These are phyloP conservation scores for Penicillium bialowiezense DNA, from an alignment of 495 filamentous ascomycete genomes.

Conservation along the genomic window DNA sequence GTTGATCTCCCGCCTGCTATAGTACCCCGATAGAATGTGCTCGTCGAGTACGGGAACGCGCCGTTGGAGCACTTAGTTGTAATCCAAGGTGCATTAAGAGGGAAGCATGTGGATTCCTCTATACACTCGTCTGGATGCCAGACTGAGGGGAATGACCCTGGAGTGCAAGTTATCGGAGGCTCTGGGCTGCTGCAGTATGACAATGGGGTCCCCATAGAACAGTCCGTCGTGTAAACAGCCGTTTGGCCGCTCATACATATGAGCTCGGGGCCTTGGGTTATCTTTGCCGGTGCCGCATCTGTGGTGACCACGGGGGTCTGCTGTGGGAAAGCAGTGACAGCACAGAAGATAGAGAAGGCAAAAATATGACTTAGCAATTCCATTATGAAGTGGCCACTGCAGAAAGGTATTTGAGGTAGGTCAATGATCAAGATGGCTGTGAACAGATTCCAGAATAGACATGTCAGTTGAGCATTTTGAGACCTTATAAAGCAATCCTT, in stretches of 20 bases:
- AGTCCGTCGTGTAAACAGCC: slow-evolving; percentile 26
- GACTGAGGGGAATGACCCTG: slow-evolving; percentile 24
- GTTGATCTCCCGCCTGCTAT: slow-evolving; percentile 19
- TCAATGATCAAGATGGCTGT: no score
- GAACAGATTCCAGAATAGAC: no score
- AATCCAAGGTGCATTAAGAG: slow-evolving; percentile 23
- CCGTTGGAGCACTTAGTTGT: slow-evolving; percentile 28
- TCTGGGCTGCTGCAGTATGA: slow-evolving; percentile 19
- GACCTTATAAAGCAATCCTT: no score
- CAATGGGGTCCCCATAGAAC: slow-evolving; percentile 23
- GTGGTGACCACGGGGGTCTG: slow-evolving; percentile 1
- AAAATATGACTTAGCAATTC: no score
- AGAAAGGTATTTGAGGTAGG: no score
- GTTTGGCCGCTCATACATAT: slow-evolving; percentile 21
- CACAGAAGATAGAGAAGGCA: background rate
- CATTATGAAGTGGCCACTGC: no score
- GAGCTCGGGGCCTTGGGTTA: slow-evolving; percentile 17
- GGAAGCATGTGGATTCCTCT: slow-evolving; percentile 24
- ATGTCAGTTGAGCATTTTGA: no score
- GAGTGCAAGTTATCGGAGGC: slow-evolving; percentile 16
- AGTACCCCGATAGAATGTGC: slow-evolving; percentile 20
- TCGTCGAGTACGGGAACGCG: slow-evolving; percentile 17
- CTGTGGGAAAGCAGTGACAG: slow-evolving; percentile 14
- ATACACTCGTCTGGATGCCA: slow-evolving; percentile 32
- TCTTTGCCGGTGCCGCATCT: slow-evolving; percentile 1